A percentile compares a stretch with the other conserved stretches of the same genome.
These are phyloP conservation scores for Apostasia shenzhenica DNA, from an alignment of 106 monocot genomes.

Conservation along the genomic window DNA sequence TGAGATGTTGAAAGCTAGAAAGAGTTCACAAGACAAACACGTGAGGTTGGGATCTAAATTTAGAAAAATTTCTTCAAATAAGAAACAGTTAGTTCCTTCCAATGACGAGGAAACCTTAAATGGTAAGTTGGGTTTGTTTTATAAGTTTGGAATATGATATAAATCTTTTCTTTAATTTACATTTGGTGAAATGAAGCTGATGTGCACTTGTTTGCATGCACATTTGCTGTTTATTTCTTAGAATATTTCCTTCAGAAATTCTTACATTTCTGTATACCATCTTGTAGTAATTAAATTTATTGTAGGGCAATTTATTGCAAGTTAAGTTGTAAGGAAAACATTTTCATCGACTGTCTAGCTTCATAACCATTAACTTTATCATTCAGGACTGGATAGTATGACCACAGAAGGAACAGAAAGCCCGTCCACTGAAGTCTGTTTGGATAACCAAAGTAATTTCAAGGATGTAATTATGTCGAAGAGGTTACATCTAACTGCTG, in stretches of 20 bases:
- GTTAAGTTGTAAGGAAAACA: not conserved
- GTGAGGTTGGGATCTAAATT: not conserved
- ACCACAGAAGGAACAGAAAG: not conserved
- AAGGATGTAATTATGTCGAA: not conserved
- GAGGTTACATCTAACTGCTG: slow-evolving; percentile 1
- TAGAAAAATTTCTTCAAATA: not conserved
- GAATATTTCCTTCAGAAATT: no score
- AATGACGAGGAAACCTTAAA: not conserved
- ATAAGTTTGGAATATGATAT: no score
- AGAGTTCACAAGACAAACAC: not conserved
- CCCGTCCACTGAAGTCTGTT: not conserved
- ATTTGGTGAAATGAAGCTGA: no score
- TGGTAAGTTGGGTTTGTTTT: not conserved
- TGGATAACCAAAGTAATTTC: not conserved
- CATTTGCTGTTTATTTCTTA: no score
- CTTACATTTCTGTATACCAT: no score
- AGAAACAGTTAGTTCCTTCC: not conserved
- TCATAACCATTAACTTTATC: not conserved
- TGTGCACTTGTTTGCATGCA: no score
- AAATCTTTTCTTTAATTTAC: no score
- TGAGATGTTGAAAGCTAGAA: not conserved
- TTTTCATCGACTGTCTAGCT: not conserved
- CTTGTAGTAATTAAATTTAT: no score
- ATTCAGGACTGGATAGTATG: not conserved
- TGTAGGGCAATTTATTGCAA: not conserved